These are phyloP conservation scores for Hyphodiscus hymeniophilus DNA, from an alignment of 495 filamentous ascomycete species.

Conservation along the genomic window DNA sequence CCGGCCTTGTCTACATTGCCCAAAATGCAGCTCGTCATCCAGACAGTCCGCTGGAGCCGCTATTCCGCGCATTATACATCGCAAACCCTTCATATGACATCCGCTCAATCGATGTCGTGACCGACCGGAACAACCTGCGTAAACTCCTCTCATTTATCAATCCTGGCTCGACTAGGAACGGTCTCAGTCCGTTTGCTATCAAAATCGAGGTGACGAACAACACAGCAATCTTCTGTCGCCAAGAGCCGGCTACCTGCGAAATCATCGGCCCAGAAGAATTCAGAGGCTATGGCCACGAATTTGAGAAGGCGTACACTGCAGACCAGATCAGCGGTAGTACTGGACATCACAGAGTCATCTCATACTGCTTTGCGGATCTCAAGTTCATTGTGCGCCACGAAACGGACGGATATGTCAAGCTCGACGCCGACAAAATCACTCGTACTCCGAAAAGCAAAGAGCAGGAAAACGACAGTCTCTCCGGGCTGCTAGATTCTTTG, in stretches of 20 bases:
- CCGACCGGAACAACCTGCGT: slow-evolving; percentile 45
- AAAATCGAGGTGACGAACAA: slow-evolving; percentile 32
- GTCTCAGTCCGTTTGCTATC: slow-evolving; percentile 34
- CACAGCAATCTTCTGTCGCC: slow-evolving; percentile 35
- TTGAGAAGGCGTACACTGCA: slow-evolving; percentile 41
- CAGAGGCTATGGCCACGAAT: slow-evolving; percentile 37
- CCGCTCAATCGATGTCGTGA: slow-evolving; percentile 34
- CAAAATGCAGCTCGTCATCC: slow-evolving; percentile 39
- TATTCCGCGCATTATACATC: slow-evolving; percentile 40
- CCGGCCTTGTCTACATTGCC: slow-evolving; percentile 31
- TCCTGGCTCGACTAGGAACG: slow-evolving; percentile 10
- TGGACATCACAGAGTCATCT: slow-evolving; percentile 40
- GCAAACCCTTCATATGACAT: slow-evolving; percentile 37
- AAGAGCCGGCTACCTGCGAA: slow-evolving; percentile 22
- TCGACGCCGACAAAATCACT: neutral
- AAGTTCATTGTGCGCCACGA: slow-evolving; percentile 39
- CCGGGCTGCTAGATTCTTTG: slow-evolving; percentile 23
- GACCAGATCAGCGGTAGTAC: slow-evolving; percentile 29
- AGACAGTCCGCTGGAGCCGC: slow-evolving; percentile 36
- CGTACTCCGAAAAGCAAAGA: slow-evolving; percentile 4
- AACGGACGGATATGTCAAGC: slow-evolving; percentile 38
- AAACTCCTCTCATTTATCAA: slow-evolving; percentile 42
- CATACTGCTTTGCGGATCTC: slow-evolving; percentile 36
- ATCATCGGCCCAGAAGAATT: slow-evolving; percentile 29
- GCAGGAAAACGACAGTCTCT: slow-evolving; percentile 18